Base-by-base conservation (phyloP, 352 stramenopile species). In the Pythium guiyangense region DNA sequence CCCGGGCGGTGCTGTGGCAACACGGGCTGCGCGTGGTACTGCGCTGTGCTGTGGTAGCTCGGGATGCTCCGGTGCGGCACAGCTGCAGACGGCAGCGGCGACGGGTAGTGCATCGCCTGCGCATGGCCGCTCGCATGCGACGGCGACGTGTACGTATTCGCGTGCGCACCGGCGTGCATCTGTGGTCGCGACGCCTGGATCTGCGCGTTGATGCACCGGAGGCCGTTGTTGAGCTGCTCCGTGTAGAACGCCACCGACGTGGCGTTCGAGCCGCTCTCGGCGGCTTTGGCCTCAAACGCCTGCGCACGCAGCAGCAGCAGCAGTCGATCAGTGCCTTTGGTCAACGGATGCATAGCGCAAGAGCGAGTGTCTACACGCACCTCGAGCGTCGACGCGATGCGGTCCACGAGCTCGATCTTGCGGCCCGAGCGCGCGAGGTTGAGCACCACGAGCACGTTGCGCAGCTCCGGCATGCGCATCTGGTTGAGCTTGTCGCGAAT, bases 341-440 rank as follows among this genome's bases (percentile, higher is more conserved):
- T 6, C 15, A 12, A 27, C 18, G 31, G 31, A 37, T 10, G 27
- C 42, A 46, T 18, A 37, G 25, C 15, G 4, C n/a, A 56, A 55
- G 31, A 48, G 12, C 14, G 45, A 57, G 10, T 18, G 29, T 11
- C 52, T 18, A 51, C 6, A 57, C 52, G 14, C 27, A 91, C 80
- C 78, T 90, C 76, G 8, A 91, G 48, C 39, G 85, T 71, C 2
- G 54, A 35, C 11, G 74, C 74, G 54, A 94, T 88, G 64, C 84
- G 80, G 43, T 90, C 79, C 31, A 92, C 78, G 46, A 94, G 73
- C 54, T 94, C 84, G 44, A 72, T 74, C 62, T 94, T 94, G 60
- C 77, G 79, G 17, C 84, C 84, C 5, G 77, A 86, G 45, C 78
- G 80, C 60, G 73, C 59, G 52, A 94, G 60, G 49, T 85, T 89